A percentile compares a stretch with the other conserved stretches of the same genome.
phyloP scores from a whole-genome alignment of 1,139 yeast species.

The Debaryomyces robertsiae region DNA sequence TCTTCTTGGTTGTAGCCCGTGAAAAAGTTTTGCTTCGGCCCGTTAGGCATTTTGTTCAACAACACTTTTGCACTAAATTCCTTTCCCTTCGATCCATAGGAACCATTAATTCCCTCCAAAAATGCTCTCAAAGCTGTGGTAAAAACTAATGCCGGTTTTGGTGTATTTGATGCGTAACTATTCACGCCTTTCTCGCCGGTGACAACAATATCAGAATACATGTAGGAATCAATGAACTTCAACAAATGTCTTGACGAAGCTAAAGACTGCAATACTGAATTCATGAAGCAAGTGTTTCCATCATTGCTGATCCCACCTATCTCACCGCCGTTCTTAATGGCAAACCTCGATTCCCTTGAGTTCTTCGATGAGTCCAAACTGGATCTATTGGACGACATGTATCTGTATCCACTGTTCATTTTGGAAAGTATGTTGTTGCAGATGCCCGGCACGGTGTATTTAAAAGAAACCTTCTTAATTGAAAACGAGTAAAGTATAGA shows the following conservation, averaged over 20 bases:
- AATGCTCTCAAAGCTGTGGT: constrained; percentile 54
- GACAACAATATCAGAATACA: constrained; percentile 30
- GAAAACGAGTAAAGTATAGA: constrained; percentile 9
- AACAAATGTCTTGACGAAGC: constrained; percentile 71
- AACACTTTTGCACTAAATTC: constrained; percentile 70
- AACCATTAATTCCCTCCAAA: constrained; percentile 56
- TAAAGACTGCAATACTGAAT: constrained; percentile 79
- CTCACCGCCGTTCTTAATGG: constrained; percentile 62
- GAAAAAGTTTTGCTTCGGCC: constrained; percentile 75
- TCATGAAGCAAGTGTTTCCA: constrained; percentile 94
- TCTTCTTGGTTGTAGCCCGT: constrained; percentile 90
- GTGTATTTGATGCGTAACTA: constrained; percentile 33
- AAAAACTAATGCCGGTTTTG: constrained; percentile 44
- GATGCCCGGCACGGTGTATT: constrained; percentile 17
- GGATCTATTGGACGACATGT: constrained; percentile 12
- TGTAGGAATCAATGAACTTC: constrained; percentile 54
- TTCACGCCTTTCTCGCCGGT: constrained; percentile 23
- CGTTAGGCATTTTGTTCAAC: constrained; percentile 72
- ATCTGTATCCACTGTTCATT: constrained; percentile 20
- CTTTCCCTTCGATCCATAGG: constrained; percentile 54
- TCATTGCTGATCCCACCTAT: constrained; percentile 87
- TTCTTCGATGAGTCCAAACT: constrained; percentile 19
- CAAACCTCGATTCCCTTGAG: constrained; percentile 37
- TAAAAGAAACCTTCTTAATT: constrained; percentile 3
- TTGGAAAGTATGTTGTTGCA: constrained; percentile 14